A percentile compares a stretch with the other conserved stretches of the same genome.
These are phyloP conservation scores for Boletus insuetus DNA, from an alignment of 768 basidiomycete genomes.

Conservation along the genomic window DNA sequence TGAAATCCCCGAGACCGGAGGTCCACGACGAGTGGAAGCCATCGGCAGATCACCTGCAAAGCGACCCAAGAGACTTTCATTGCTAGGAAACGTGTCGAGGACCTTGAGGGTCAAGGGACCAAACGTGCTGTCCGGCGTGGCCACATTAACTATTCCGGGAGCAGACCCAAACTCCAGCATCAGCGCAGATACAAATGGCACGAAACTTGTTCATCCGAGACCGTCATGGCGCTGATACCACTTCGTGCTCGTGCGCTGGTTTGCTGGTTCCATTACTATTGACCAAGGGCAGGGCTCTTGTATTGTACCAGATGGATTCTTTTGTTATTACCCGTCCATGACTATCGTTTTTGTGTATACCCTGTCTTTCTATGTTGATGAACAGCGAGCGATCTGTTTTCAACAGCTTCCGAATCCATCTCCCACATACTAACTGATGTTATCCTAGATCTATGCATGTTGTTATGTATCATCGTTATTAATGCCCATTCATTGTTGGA, in stretches of 20 bases:
- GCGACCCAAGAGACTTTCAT: slow-evolving; percentile 54
- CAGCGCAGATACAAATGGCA: slow-evolving; percentile 49
- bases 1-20: slow-evolving; percentile 33
- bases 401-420: neutral
- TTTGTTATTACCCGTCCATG: slow-evolving; percentile 6
- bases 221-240: slow-evolving; percentile 55
- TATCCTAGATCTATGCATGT: slow-evolving; percentile 27
- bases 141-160: slow-evolving; percentile 31
- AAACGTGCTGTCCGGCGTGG: slow-evolving; percentile 30
- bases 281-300: slow-evolving; percentile 12
- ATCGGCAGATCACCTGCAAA: slow-evolving; percentile 54
- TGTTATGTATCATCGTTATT: slow-evolving; percentile 17
- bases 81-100: slow-evolving; percentile 41
- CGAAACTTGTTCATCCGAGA: slow-evolving; percentile 37
- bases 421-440: slow-evolving; percentile 25
- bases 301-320: slow-evolving; percentile 16
- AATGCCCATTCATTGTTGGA: slow-evolving; percentile 10
- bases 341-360: slow-evolving; percentile 15
- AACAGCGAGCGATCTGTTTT: slow-evolving; percentile 1
- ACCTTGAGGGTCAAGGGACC: slow-evolving; percentile 34
- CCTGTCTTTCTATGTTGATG: slow-evolving; percentile 4
- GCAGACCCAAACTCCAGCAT: slow-evolving; percentile 42
- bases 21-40: slow-evolving; percentile 43
- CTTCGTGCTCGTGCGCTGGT: neutral
- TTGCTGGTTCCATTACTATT: slow-evolving; percentile 7